Base-by-base conservation (phyloP, 768 basidiomycete species). In the Russula foetens region DNA sequence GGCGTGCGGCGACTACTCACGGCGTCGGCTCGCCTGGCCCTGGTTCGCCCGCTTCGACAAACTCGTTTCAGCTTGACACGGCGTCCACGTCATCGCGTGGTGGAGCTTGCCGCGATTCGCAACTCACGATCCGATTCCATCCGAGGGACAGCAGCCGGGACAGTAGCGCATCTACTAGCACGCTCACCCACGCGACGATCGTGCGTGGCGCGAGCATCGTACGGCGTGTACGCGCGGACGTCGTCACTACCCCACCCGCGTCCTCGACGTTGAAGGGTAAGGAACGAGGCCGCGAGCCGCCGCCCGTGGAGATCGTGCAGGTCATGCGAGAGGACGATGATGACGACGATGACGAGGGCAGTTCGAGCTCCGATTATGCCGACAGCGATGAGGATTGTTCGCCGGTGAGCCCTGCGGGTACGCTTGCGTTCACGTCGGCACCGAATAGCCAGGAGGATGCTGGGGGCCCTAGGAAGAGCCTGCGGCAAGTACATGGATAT, bases 201-300 rank as follows among this genome's bases (percentile, higher is more conserved):
- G 63, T 66, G 8, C 63, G 65, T 44, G 62, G 55, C 12, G 65
- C 65, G 33, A 64, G 63, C 44, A 44, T 66, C 39, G 65, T 61
- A 17, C 65, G 65, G 19, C 65, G 65, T 31, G 63, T 46, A 15
- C 63, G 56, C 3, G 65, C 58, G 11, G 61, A 66, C 45, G 56
- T 64, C 21, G 56, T 64, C 8, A 33, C 49, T 14, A 49, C 57
- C 4, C 35, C 63, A 1, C 44, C 41, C n/a, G 26, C 35, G 51
- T 9, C 48, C 17, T 7, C 12, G 39, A 31, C 28, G 35, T 29
- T 45, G 21, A 60, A 63, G 28, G 64, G 54, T 24, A 58, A 62
- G 60, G 55, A 38, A 31, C 60, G 52, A 41, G 55, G 43, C 3
- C 14, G 3, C 12, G 47, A 28, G 8, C 26, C 4, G 26, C 17